Base-by-base conservation (phyloP, 176 grass and related monocot species). In the Aegilops longissima region DNA sequence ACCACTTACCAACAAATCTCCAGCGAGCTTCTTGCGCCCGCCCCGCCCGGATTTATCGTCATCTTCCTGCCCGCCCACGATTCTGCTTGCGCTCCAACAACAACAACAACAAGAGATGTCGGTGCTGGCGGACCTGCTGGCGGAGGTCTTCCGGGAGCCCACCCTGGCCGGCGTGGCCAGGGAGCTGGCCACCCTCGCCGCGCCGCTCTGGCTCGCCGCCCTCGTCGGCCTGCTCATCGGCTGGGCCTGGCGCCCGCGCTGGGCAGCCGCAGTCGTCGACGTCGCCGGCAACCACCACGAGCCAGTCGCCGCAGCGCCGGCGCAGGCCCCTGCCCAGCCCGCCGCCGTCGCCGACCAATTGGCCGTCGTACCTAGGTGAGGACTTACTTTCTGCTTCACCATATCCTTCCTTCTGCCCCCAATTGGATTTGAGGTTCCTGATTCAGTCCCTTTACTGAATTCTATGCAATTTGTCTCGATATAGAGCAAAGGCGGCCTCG, bases 171-270 rank as follows among this genome's bases (percentile, higher is more conserved):
- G 82, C 12, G 85, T 89, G 13, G 76, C 89, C 2, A n/a, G 85
- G 17, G 96, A 98, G 86, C 83, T 98, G 27, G 88, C 89, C 4
- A 29, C 52, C 11, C 74, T 95, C 29, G 85, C 89, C 39, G 82
- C 93, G 44, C 93, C 92, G 44, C 86, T 98, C 40, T 95, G 92
- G 88, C 73, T 96, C 78, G 96, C 96, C 12, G 85, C 86, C 1
- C 79, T 95, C 64, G 76, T 86, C 1, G 96, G 96, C 8, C 81
- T 98, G 38, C 73, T 98, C 66, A 8, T 96, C 21, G 96, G 96
- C 3, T 98, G 96, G 96, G 93, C 85, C 0, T 98, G 96, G 96
- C 91, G 92, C 13, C 96, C 96, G 7, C 82, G 84, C 13, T 98
- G 96, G 96, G 92, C 88, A 3, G 70, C 70, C 23, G 81, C 44